Percentiles rank a stretch among this genome's conserved stretches.
phyloP scores from a whole-genome alignment of 2,329 filamentous ascomycete species.

The Cryoendolithus antarcticus region DNA sequence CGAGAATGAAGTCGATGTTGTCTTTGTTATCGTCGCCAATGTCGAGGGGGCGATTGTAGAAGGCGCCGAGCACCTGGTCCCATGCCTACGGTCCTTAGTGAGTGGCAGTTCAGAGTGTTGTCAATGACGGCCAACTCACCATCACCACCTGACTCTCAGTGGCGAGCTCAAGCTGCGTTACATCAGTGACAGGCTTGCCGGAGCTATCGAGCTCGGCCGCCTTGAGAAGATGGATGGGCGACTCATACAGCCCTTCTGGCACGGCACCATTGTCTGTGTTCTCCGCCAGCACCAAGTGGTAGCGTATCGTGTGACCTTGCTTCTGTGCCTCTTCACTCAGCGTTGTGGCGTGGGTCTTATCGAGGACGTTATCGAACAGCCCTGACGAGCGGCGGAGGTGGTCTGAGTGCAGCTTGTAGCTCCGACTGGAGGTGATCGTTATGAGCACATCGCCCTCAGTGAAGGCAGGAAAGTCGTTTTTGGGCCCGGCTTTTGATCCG shows the following conservation, averaged over 20 bases:
- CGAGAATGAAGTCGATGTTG: conserved; percentile 26
- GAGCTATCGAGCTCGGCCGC: not conserved
- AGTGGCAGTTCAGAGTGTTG: not conserved
- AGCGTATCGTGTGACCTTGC: conserved; percentile 10
- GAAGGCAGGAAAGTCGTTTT: conserved; percentile 24
- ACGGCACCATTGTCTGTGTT: conserved; percentile 7
- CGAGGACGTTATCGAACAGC: conserved; percentile 12
- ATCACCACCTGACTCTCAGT: conserved; percentile 8
- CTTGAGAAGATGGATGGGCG: not conserved
- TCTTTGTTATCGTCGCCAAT: conserved; percentile 28
- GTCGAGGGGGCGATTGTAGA: conserved; percentile 32
- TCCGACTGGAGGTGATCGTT: conserved; percentile 22
- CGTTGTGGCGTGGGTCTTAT: conserved; percentile 13
- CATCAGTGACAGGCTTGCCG: conserved; percentile 3
- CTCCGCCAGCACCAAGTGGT: conserved; percentile 13
- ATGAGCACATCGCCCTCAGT: conserved; percentile 29
- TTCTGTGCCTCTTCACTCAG: conserved; percentile 20
- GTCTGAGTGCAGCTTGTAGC: conserved; percentile 28
- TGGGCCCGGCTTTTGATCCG: not conserved
- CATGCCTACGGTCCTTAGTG: conserved; percentile 21
- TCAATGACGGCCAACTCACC: conserved; percentile 2
- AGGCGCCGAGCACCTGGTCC: conserved; percentile 33
- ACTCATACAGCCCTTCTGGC: not conserved
- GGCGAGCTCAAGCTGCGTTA: conserved; percentile 3
- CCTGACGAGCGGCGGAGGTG: conserved; percentile 19